Percentiles rank a stretch among this genome's conserved stretches.
phyloP scores from a whole-genome alignment of 1,139 yeast genomes.

The Suhomyces chickasaworum region DNA sequence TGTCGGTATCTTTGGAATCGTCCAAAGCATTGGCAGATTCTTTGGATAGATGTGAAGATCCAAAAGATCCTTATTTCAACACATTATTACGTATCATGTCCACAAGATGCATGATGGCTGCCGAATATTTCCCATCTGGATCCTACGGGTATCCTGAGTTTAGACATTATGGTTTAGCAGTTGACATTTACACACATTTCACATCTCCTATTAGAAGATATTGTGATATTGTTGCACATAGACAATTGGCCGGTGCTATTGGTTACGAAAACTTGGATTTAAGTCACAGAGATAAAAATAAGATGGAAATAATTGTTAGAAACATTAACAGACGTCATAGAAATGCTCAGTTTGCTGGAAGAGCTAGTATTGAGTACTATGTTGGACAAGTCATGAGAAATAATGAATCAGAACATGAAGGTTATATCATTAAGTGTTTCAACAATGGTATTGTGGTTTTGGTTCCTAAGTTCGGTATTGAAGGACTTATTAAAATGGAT shows the following conservation, averaged over 20 bases:
- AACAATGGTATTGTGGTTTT: conserved; percentile 93
- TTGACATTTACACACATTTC: conserved; percentile 96
- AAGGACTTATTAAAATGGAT: conserved; percentile 84
- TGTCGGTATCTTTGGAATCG: conserved; percentile 77
- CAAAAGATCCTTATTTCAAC: conserved; percentile 85
- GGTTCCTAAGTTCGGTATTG: conserved; percentile 97
- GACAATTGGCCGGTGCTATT: conserved; percentile 96
- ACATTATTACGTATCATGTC: conserved; percentile 95
- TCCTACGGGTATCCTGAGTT: conserved; percentile 90
- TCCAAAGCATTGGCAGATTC: conserved; percentile 94
- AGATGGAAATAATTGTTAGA: conserved; percentile 86
- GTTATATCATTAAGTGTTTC: conserved; percentile 88
- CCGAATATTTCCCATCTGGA: conserved; percentile 97
- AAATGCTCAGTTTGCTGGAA: conserved; percentile 98
- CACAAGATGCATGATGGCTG: conserved; percentile 99
- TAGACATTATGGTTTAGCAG: conserved; percentile 95
- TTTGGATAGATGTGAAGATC: conserved; percentile 82
- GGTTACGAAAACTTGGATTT: conserved; percentile 85
- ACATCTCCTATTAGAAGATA: conserved; percentile 98
- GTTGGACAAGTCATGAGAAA: conserved; percentile 97
- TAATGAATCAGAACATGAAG: conserved; percentile 74
- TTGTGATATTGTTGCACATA: conserved; percentile 96
- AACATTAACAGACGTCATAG: conserved; percentile 94
- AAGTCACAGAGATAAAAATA: conserved; percentile 81
- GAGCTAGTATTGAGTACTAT: conserved; percentile 96